Evolutionary conservation across 2,329 filamentous ascomycete species (phyloP).

Genomic region (Paracoccidioides lutzii): DNA sequence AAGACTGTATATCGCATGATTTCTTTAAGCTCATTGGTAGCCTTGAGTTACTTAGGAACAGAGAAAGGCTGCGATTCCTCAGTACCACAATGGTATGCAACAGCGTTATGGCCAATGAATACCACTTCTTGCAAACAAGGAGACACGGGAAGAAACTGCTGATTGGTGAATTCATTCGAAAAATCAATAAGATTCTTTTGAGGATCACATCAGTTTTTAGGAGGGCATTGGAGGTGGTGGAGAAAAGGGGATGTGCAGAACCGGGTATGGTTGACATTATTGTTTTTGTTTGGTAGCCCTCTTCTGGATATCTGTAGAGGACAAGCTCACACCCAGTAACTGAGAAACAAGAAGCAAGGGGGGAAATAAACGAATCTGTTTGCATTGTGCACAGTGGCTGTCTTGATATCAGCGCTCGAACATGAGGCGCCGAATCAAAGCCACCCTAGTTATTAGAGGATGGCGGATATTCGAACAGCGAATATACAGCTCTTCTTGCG

Average conservation of each 20-base stretch:
- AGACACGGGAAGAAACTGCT: constrained; percentile 3
- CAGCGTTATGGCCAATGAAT: neutral
- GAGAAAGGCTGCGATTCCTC: neutral
- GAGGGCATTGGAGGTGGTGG: neutral
- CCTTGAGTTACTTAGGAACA: neutral
- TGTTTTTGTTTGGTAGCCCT: neutral
- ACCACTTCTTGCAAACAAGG: constrained; percentile 5
- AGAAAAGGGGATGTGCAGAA: neutral
- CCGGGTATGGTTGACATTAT: neutral
- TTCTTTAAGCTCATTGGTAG: neutral
- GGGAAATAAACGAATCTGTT: neutral
- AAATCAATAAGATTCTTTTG: neutral
- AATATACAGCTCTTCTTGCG: neutral
- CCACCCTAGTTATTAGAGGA: neutral
- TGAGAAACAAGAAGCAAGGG: neutral
- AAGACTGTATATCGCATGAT: neutral
- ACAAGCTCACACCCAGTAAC: no score
- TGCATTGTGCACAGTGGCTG: neutral
- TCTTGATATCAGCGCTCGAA: neutral
- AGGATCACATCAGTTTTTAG: neutral
- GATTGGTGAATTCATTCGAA: constrained; percentile 1
- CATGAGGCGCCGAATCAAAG: neutral
- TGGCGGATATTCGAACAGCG: neutral
- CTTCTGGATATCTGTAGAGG: neutral
- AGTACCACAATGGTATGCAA: neutral